phyloP scores from a whole-genome alignment of 164 flowering plant genomes.

The Nelumbo lutea region DNA sequence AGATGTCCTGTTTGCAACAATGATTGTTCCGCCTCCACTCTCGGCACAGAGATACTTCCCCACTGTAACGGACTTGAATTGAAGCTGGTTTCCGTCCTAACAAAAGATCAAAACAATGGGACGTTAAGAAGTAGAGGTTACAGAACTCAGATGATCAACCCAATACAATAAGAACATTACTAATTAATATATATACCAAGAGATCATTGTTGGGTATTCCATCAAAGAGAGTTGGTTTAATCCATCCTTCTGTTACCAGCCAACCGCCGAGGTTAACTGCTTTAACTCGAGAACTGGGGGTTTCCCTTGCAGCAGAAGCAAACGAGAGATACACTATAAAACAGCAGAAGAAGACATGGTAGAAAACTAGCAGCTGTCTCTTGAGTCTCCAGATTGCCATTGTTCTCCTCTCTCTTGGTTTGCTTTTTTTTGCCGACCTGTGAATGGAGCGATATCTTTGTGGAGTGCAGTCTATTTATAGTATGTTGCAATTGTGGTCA shows the following conservation, averaged over 20 bases:
- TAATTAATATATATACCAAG: constrained; percentile 21
- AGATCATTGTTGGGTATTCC: constrained; percentile 37
- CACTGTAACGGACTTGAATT: constrained; percentile 45
- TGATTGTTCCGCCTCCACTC: constrained; percentile 47
- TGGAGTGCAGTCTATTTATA: too few relatives aligned
- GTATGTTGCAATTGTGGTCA: too few relatives aligned
- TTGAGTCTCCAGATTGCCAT: not conserved
- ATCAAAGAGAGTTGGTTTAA: constrained; percentile 24
- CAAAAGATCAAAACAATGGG: not conserved
- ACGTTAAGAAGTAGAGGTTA: not conserved
- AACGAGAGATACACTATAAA: not conserved
- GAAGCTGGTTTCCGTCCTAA: constrained; percentile 61
- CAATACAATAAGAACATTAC: not conserved
- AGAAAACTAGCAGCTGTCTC: not conserved
- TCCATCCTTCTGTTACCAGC: constrained; percentile 30
- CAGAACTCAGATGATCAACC: not conserved
- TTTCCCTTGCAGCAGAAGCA: constrained; percentile 8
- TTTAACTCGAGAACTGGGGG: constrained; percentile 12
- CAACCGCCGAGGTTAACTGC: constrained; percentile 41
- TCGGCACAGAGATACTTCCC: constrained; percentile 59
- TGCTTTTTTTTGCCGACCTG: too few relatives aligned
- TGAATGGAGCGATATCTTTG: too few relatives aligned
- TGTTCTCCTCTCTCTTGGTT: not conserved
- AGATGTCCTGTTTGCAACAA: constrained; percentile 39
- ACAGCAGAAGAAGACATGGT: not conserved